Base-by-base conservation (phyloP, 768 basidiomycete species). In the Phaffia tasmanica region DNA sequence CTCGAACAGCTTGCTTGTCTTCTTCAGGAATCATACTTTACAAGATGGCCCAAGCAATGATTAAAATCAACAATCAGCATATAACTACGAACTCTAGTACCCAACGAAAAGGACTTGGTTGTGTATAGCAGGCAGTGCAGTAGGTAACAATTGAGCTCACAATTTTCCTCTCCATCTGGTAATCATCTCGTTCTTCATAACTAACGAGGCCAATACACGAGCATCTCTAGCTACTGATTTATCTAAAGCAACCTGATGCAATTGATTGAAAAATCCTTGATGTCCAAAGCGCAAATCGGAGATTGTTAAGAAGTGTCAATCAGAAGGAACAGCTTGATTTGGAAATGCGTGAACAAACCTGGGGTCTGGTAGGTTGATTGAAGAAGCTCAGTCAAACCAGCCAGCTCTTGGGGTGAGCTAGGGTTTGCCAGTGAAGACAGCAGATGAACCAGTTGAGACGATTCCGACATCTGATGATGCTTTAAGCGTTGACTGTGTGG, bases 101-200 rank as follows among this genome's bases (percentile, higher is more conserved):
- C 15, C 4, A 4, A 54, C 23, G 4, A 15, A 23, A 23, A 4
- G 53, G 9, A 23, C 53, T 23, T 15, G 53, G 9, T 54, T 54
- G 9, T 4, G 53, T 42, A 42, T 42, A 42, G 4, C 35, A 42
- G 11, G 11, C 3, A 62, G 29, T 25, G 25, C 27, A 19, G 46
- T 19, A 25, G 25, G 30, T 11, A 23, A 47, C 0, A 23, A 2
- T 6, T 4, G 4, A 25, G 16, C 29, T 25, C 35, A 25, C 16
- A 53, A 16, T 16, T 30, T 11, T 11, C 57, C 65, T 9, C 65
- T 54, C 65, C 65, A 67, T 9, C 60, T 23, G 15, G 25, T n/a
- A 2, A 62, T 29, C 65, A 67, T 62, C 51, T 67, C 65, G 46
- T 67, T 67, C 51, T 67, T 67, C 23, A 62, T 21, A 32, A 60